phyloP scores from a whole-genome alignment of 129 eudicot genomes.

The Helichrysum umbraculigerum region DNA sequence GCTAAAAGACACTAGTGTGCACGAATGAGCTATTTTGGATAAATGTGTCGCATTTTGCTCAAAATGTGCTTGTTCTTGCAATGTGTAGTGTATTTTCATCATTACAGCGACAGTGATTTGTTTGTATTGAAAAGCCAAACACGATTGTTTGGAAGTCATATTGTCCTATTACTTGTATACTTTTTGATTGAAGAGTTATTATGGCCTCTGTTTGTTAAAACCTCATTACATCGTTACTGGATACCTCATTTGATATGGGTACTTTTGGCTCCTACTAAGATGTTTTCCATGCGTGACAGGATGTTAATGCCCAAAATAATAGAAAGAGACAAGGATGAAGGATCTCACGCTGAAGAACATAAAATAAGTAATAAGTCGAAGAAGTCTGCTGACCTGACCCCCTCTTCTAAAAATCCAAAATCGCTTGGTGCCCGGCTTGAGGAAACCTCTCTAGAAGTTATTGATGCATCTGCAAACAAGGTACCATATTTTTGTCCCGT shows the following conservation, averaged over 20 bases:
- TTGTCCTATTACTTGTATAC: no score
- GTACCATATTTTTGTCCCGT: conserved; percentile 24
- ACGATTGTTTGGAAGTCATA: no score
- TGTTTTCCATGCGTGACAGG: conserved; percentile 44
- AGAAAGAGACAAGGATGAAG: conserved; percentile 49
- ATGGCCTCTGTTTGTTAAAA: background rate
- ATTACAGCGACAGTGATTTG: background rate
- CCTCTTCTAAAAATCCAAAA: conserved; percentile 30
- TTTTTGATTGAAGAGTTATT: background rate
- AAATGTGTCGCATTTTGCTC: background rate
- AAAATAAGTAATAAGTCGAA: conserved; percentile 52
- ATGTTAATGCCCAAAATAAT: conserved; percentile 26
- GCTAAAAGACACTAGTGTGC: background rate
- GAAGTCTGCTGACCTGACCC: conserved; percentile 15
- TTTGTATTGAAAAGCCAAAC: no score
- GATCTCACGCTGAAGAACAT: conserved; percentile 40
- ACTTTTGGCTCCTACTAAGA: background rate
- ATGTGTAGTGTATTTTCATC: background rate
- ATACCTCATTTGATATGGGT: conserved; percentile 6
- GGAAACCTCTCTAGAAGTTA: conserved; percentile 36
- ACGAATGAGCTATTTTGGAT: background rate
- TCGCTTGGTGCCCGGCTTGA: conserved; percentile 25
- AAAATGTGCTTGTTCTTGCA: background rate
- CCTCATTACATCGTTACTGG: background rate
- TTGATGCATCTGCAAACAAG: conserved; percentile 33